Conservation (phyloP, 805 yeast genomes). For the Komagataella pseudopastoris region DNA sequence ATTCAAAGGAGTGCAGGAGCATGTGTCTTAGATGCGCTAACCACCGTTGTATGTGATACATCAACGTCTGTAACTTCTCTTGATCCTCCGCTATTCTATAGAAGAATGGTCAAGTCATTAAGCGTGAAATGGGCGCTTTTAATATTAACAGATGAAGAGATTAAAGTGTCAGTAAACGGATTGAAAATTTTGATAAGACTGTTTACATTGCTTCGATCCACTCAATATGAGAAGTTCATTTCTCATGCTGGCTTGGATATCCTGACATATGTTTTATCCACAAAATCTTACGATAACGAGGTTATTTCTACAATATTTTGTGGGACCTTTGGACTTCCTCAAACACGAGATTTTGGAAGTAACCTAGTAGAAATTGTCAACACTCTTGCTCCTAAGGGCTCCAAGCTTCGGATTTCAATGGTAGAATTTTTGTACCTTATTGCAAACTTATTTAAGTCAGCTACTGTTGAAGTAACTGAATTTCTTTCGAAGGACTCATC, state of each 20-base stretch:
- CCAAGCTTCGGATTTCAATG: slow-evolving; percentile 29
- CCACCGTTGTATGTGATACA: slow-evolving; percentile 27
- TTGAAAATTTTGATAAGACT: slow-evolving; percentile 33
- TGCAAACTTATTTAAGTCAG: not conserved
- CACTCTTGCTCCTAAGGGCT: slow-evolving; percentile 7
- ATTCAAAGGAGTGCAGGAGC: not conserved
- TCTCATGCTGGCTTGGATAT: slow-evolving; percentile 38
- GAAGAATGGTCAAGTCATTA: slow-evolving; percentile 34
- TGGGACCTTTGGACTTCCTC: slow-evolving; percentile 31
- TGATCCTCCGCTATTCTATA: slow-evolving; percentile 15
- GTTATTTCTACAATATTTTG: slow-evolving; percentile 26
- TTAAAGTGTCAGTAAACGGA: slow-evolving; percentile 24
- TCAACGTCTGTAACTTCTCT: slow-evolving; percentile 2
- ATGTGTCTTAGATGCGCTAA: slow-evolving; percentile 21
- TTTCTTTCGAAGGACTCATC: not conserved
- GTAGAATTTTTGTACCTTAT: not conserved
- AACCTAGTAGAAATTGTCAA: slow-evolving; percentile 6
- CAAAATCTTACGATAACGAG: slow-evolving; percentile 35
- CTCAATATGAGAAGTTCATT: slow-evolving; percentile 33
- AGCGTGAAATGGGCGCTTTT: slow-evolving; percentile 56
- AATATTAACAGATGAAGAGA: slow-evolving; percentile 27
- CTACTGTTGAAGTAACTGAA: not conserved
- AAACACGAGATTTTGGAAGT: slow-evolving; percentile 7
- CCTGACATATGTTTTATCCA: slow-evolving; percentile 27
- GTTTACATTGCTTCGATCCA: slow-evolving; percentile 30